phyloP scores from a whole-genome alignment of 805 yeast species.

The Ascoidea rubescens region DNA sequence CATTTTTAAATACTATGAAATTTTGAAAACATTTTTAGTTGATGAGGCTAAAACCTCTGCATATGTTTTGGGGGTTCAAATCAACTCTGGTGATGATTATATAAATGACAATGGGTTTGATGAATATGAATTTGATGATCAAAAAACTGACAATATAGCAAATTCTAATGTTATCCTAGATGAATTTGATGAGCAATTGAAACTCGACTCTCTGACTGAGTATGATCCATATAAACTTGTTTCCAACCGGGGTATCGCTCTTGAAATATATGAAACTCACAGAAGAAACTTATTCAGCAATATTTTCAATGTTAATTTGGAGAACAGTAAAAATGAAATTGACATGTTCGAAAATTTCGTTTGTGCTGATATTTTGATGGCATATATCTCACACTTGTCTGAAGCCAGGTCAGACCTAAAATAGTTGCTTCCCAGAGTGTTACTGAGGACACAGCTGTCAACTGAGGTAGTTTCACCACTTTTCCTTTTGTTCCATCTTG shows the following conservation, averaged over 20 bases:
- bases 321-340: neutral
- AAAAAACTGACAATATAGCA: neutral
- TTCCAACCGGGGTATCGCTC: no score
- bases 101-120: slow-evolving; percentile 1
- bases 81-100: slow-evolving; percentile 27
- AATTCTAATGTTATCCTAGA: neutral
- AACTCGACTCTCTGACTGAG: no score
- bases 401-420: no score
- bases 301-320: no score
- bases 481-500: no score
- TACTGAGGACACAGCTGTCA: no score
- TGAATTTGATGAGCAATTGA: no score
- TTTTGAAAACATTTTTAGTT: slow-evolving; percentile 11
- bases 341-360: neutral
- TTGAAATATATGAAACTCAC: neutral
- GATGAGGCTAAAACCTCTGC: slow-evolving; percentile 1
- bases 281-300: no score
- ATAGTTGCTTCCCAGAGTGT: no score
- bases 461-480: no score
- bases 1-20: slow-evolving; percentile 8
- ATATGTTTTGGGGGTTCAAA: slow-evolving; percentile 20
- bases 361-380: neutral
- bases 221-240: neutral
- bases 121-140: neutral
- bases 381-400: no score